Conservation (phyloP, 2,329 filamentous ascomycete species). For the Arthrobotrys entomopaga region DNA sequence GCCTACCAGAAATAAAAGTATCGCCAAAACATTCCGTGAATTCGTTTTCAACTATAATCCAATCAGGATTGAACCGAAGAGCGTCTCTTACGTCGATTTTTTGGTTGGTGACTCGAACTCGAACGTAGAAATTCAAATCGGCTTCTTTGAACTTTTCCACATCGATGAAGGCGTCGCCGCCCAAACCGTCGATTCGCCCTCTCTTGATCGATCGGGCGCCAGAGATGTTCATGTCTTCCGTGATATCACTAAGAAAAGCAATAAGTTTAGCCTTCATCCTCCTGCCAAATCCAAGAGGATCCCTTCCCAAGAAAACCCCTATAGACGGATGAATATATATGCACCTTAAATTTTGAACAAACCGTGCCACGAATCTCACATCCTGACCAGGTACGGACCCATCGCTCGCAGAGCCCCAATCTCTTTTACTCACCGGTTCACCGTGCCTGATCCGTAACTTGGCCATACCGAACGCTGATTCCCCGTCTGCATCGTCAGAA, state of each 20-base stretch:
- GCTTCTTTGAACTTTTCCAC: constrained; percentile 58
- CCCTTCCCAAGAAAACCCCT: too few relatives aligned
- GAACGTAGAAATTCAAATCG: constrained; percentile 59
- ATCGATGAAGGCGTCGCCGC: constrained; percentile 53
- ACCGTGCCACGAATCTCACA: constrained; percentile 38
- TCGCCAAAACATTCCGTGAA: constrained; percentile 59
- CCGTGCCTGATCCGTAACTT: constrained; percentile 46
- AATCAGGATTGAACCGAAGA: constrained; percentile 55
- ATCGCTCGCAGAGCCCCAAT: constrained; percentile 48
- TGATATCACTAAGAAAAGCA: constrained; percentile 61
- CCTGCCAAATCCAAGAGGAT: constrained; percentile 20
- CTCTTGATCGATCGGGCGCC: constrained; percentile 62
- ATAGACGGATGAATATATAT: neutral
- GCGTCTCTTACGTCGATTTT: constrained; percentile 57
- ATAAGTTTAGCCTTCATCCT: constrained; percentile 57
- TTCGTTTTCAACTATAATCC: constrained; percentile 48
- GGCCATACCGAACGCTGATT: constrained; percentile 18
- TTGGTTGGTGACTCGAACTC: constrained; percentile 60
- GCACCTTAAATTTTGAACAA: constrained; percentile 40
- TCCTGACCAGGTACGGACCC: constrained; percentile 38
- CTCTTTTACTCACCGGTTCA: constrained; percentile 27
- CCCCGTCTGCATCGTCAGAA: constrained; percentile 4
- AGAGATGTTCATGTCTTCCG: constrained; percentile 62
- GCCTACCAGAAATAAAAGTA: constrained; percentile 59
- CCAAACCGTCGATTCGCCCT: constrained; percentile 60